phyloP scores from a whole-genome alignment of 208 protist genomes.

The Acanthamoeba quina region DNA sequence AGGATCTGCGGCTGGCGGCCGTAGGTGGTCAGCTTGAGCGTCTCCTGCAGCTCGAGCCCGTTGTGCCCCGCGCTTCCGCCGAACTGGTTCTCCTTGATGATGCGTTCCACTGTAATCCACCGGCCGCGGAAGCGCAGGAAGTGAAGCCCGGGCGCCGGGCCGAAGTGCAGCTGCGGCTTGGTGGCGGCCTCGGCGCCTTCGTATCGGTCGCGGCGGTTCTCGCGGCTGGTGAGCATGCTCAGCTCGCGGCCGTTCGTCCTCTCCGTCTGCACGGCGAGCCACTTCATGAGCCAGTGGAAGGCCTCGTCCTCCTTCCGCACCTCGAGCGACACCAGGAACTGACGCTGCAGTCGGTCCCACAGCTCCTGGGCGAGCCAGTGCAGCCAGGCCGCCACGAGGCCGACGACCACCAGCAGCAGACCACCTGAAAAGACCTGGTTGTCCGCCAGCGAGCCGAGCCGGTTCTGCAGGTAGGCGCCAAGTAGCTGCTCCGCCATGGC shows the following conservation, averaged over 20 bases:
- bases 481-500: too few species aligned
- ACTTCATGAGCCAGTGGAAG: conserved; percentile 4
- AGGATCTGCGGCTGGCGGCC: too few species aligned
- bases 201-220: background rate
- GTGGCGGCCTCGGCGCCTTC: background rate
- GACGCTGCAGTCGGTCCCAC: background rate
- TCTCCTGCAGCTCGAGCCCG: too few species aligned
- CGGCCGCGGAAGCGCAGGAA: background rate
- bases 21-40: background rate
- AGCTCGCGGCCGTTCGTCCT: background rate
- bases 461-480: too few species aligned
- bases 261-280: background rate
- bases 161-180: too few species aligned
- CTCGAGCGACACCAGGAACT: background rate
- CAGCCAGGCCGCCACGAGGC: background rate
- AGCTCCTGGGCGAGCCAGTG: background rate
- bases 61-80: background rate
- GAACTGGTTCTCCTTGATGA: background rate
- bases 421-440: background rate
- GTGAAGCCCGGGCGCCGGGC: background rate
- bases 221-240: background rate
- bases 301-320: conserved; percentile 1
- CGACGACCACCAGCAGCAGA: background rate
- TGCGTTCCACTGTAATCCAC: background rate
- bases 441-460: too few species aligned